phyloP scores from a whole-genome alignment of 495 filamentous ascomycete genomes.

The Wilcoxina mikolae region DNA sequence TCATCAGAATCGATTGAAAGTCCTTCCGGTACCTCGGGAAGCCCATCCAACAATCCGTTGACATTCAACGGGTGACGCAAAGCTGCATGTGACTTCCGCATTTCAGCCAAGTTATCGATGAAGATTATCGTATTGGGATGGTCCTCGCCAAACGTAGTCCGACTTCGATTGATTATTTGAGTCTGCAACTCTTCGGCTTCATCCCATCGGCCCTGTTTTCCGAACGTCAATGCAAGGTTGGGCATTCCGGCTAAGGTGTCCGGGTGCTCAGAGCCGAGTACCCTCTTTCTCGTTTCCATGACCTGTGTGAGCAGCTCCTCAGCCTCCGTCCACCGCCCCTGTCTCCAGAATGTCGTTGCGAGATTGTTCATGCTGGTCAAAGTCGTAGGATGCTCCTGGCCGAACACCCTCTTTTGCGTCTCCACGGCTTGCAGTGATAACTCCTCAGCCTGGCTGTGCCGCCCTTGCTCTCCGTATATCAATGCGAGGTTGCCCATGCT shows the following conservation, averaged over 20 bases:
- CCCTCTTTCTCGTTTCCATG: neutral
- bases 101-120: slow-evolving; percentile 26
- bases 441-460: too few relatives aligned
- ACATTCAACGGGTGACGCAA: neutral
- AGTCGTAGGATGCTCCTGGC: neutral
- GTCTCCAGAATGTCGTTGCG: too few relatives aligned
- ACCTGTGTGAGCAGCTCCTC: neutral
- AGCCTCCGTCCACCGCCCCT: neutral
- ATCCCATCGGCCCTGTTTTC: slow-evolving; percentile 21
- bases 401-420: too few relatives aligned
- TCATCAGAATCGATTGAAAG: neutral
- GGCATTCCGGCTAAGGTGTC: slow-evolving; percentile 21
- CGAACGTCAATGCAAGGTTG: slow-evolving; percentile 31
- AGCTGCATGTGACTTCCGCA: neutral
- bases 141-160: slow-evolving; percentile 24
- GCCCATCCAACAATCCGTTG: neutral
- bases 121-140: slow-evolving; percentile 30
- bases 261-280: slow-evolving; percentile 1
- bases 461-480: too few relatives aligned
- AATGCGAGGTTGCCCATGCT: too few relatives aligned
- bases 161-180: slow-evolving; percentile 14
- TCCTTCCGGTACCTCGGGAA: neutral
- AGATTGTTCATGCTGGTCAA: slow-evolving; percentile 3
- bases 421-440: neutral
- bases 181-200: slow-evolving; percentile 20